Conservation (phyloP, 2,329 filamentous ascomycete species). For the Verticillium isaacii region DNA sequence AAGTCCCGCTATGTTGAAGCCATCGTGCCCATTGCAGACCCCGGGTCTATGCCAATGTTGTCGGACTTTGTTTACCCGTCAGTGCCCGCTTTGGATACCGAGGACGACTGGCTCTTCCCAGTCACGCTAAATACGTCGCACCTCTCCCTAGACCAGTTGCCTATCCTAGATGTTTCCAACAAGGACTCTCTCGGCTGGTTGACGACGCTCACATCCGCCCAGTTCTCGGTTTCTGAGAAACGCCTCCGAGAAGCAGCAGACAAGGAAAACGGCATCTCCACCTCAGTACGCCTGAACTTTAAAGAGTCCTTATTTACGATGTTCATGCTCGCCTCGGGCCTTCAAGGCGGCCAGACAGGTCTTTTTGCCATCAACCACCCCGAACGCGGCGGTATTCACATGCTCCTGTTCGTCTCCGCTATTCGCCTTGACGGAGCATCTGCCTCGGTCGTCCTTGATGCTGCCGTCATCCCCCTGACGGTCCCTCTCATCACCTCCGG, state of each 20-base stretch:
- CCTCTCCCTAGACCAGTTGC: conserved; percentile 39
- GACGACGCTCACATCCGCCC: conserved; percentile 28
- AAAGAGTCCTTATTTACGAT: conserved; percentile 44
- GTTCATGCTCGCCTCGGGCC: conserved; percentile 38
- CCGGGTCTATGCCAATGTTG: conserved; percentile 15
- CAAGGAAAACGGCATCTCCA: conserved; percentile 14
- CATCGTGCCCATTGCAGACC: conserved; percentile 27
- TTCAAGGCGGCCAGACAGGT: conserved; percentile 38
- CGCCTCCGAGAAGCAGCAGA: conserved; percentile 22
- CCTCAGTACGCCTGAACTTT: conserved; percentile 35
- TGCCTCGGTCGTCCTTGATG: conserved; percentile 39
- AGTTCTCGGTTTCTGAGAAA: conserved; percentile 38
- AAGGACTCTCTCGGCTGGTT: conserved; percentile 32
- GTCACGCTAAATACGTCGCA: conserved; percentile 32
- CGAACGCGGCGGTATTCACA: conserved; percentile 31
- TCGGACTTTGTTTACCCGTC: conserved; percentile 32
- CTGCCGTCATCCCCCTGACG: conserved; percentile 40
- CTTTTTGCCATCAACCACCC: conserved; percentile 37
- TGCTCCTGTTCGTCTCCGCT: conserved; percentile 34
- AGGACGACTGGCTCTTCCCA: background rate
- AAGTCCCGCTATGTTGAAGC: conserved; percentile 40
- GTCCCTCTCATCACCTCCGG: conserved; percentile 22
- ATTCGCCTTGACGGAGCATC: conserved; percentile 38
- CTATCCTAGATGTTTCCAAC: conserved; percentile 32
- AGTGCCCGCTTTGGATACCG: conserved; percentile 11